Evolutionary conservation across 495 filamentous ascomycete genomes (phyloP), one percentile per base, ranked within the genome.

Genomic region (Penicillium desertorum): DNA sequence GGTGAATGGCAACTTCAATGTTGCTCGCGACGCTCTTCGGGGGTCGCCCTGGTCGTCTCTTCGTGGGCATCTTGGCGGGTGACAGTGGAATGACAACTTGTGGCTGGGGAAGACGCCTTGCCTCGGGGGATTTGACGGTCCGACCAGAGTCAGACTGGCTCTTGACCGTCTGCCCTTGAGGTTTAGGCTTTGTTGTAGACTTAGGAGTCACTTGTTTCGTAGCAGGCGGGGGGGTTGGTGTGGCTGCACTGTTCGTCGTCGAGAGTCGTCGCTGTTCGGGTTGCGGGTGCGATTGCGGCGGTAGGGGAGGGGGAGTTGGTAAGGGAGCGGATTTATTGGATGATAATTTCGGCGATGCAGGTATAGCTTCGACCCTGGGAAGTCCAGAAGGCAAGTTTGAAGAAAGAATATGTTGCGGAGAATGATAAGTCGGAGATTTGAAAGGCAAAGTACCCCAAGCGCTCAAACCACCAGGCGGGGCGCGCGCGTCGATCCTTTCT

Each of bases 41-140:
- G 36, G 65, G 48, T 37, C 58, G 54, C 30, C 52, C 58, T 43
- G 25, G 45, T 53, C 47, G 52, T 47, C 34, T 51, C 51, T 52
- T 63, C 56, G 0, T 0, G 1, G 51, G 20, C 60, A 66, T 68
- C 12, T 37, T 55, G 10, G 29, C 22, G 11, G 61, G 49, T 10
- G 61, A 64, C 1, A 45, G 22, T 16, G 57, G 51, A 14, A 66
- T 56, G 10, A 68, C 54, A 5, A 66, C 63, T 25, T 47, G 51
- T 9, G 54, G 54, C 10, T 56, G 27, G 0, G 54, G 27, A 22
- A 48, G n/a, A 12, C 36, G 27, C 17, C 46, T 54, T 22, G 55
- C 20, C 8, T 51, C 19, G 3, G 51, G 47, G 16, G 48, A 46
- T 30, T 49, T 45, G 4, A n/a, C 45, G 23, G 25, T 14, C 14